Evolutionary conservation across 257 asterid genomes (phyloP).

Genomic region (Solanum chmielewskii): DNA sequence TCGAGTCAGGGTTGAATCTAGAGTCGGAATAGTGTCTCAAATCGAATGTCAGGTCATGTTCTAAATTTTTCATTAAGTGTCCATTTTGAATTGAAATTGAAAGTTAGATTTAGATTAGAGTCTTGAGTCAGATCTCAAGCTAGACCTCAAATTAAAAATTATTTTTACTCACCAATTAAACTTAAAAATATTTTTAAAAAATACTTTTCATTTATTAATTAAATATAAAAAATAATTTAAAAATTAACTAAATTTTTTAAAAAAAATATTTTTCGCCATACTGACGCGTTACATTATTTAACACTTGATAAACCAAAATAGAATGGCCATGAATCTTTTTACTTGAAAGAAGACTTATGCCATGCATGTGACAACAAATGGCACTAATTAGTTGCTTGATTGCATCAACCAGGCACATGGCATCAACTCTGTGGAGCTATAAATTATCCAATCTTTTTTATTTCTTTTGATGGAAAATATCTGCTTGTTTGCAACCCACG

Average conservation of each 20-base stretch:
- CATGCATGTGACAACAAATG: not conserved
- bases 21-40: not conserved
- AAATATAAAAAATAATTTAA: no score
- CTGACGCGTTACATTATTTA: not conserved
- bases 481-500: not conserved
- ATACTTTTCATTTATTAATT: no score
- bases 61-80: not conserved
- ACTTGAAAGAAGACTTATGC: not conserved
- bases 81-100: not conserved
- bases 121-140: not conserved
- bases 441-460: no score
- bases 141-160: not conserved
- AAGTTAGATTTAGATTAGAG: not conserved
- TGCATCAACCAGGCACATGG: not conserved
- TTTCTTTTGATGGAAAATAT: not conserved
- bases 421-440: not conserved
- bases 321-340: not conserved
- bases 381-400: not conserved
- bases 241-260: not conserved
- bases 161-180: not conserved
- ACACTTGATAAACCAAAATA: not conserved
- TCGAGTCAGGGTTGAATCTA: no score
- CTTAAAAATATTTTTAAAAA: no score
- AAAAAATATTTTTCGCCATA: no score
- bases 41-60: not conserved